Evolutionary conservation across 768 basidiomycete genomes (phyloP), one percentile per base, ranked within the genome.

Genomic region (Lactarius tabidus): DNA sequence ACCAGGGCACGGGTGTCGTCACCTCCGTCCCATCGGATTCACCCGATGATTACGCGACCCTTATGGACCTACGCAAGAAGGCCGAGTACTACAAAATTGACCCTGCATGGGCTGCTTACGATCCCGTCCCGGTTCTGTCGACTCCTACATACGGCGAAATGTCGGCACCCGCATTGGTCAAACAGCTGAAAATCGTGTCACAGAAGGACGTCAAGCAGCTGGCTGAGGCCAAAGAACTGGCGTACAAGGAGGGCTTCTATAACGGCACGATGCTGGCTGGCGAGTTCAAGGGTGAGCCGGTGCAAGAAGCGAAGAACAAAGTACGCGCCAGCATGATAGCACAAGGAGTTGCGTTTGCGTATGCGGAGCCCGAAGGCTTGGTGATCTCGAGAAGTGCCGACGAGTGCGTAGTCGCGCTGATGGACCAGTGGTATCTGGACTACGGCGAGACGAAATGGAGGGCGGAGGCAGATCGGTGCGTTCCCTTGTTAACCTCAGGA

Each of bases 381-480:
- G 89, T 98, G 72, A 85, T 95, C 71, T 92, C 89, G 53, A 82
- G 96, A 52, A 93, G 90, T 75, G 86, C 84, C n/a, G 97, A 99
- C 72, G 96, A 98, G 77, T 99, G 97, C 79, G 91, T 98, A 23
- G 94, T 99, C 64, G 95, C 96, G 3, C 79, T 99, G 69, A 95
- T 95, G 86, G 97, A 99, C 74, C 97, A 99, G 77, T 99, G 96
- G 95, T 99, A 98, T 76, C 78, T 98, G 75, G 94, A 98, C 76
- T 99, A 98, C 71, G 97, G 96, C 70, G 94, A 98, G 79, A 75
- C 85, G 1, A 74, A 75, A n/a, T 99, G 97, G 97, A 91, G 88
- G 75, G 84, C 82, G 18, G 84, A 91, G 72, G 86, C 93, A 6
- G 90, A 94, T 75, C 87, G 82, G 93, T 93, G 72, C 59, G 86